Base-by-base conservation (phyloP, 768 basidiomycete species). In the Termitomyces sp. region DNA sequence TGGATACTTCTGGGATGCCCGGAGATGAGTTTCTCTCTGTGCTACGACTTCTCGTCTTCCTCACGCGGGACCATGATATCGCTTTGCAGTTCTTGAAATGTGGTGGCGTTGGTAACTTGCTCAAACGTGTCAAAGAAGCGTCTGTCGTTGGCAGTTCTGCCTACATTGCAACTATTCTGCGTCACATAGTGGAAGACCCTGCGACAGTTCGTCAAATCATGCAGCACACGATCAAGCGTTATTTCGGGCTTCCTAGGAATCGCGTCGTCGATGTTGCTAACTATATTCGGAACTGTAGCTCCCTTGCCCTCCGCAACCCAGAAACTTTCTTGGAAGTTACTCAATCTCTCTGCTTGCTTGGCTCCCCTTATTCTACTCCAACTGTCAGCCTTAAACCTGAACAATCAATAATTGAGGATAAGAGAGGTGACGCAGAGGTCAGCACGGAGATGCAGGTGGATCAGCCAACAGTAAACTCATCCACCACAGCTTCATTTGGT, bases 121-220 rank as follows among this genome's bases (percentile, higher is more conserved):
- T 96, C 72, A 77, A 80, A 54, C 82, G 86, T 32, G 76, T 94
- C 63, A 82, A 83, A 62, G 72, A 76, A 18, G 75, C 84, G 0
- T 79, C 86, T 16, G 83, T 86, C 9, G 70, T 77, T 30, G 86
- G 88, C 20, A 88, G 86, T 61, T 92, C 92, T 47, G 85, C 90
- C 0, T 92, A 94, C 69, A 82, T 94, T 54, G 85, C 87, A 43
- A 90, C 88, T 65, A 89, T 98, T 60, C 76, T 98, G n/a, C 88
- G 97, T 7, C 97, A 99, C 67, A 73, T 92, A 53, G 83, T 95
- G 50, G 97, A 99, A 72, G 92, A 94, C 61, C 65, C 77, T 2
- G 67, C 73, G 2, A 80, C 79, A 8, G 69, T 98, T 44, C 80
- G 83, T 56, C 76, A 75, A 10, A 78, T 92, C 63, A 94, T 99